These are phyloP conservation scores for Chaetomium tenue DNA, from an alignment of 495 filamentous ascomycete genomes.

Conservation along the genomic window DNA sequence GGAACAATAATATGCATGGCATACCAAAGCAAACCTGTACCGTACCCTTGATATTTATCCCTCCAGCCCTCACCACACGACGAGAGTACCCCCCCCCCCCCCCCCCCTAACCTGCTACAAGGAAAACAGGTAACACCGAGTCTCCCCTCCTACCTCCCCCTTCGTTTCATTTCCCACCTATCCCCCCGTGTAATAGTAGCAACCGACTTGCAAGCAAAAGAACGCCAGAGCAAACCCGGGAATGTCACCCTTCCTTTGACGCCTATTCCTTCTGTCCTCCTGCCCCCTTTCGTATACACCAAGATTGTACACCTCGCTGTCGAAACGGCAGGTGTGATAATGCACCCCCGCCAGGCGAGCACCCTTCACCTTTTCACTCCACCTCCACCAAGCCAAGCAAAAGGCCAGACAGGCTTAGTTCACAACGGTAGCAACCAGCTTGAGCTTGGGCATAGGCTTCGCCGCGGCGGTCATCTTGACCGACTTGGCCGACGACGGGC, in stretches of 20 bases:
- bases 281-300: neutral
- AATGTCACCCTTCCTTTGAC: neutral
- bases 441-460: neutral
- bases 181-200: neutral
- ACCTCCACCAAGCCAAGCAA: neutral
- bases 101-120: neutral
- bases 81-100: neutral
- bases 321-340: neutral
- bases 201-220: neutral
- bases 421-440: neutral
- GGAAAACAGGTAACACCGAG: neutral
- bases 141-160: neutral
- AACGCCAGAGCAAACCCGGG: neutral
- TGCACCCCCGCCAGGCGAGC: neutral
- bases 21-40: neutral
- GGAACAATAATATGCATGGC: neutral
- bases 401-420: neutral
- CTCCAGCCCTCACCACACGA: neutral
- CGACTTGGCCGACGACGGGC: neutral
- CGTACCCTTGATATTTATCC: neutral
- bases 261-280: neutral
- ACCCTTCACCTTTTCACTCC: neutral
- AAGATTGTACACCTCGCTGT: no score
- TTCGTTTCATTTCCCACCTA: neutral
- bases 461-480: neutral